Base-by-base conservation (phyloP, 2,329 filamentous ascomycete species). In the Eurotiales sp. region DNA sequence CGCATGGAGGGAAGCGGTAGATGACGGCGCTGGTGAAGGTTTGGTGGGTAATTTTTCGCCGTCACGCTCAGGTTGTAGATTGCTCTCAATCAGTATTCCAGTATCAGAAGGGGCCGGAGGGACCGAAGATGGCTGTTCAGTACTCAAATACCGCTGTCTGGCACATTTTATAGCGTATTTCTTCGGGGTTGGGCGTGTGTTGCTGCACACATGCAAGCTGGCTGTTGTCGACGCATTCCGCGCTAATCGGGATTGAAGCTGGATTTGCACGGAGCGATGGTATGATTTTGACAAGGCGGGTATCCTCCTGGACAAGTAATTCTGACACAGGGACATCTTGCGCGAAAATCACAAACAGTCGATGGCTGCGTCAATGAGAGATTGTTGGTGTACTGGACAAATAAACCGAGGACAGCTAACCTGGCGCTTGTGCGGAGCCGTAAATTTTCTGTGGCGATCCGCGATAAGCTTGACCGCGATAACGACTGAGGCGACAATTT, bases 1-100 rank as follows among this genome's bases (percentile, higher is more conserved):
- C 5, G 55, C 53, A n/a, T 57, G 8, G 2, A 54, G 39, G 4
- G 52, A 30, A 11, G 42, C 19, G 8, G 48, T 37, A n/a, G 58
- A 55, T 15, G 46, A 12, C n/a, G 46, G 14, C n/a, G n/a, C n/a
- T n/a, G 56, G 27, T 27, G 59, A 51, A 32, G 50, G 46, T 7
- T 53, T 45, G 14, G 40, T 32, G 4, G 53, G 50, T n/a, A 29
- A 37, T 29, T 37, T 22, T 15, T 43, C 22, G 4, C 30, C 30
- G 30, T 37, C 32, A 59, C 58, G 36, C 61, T 61, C 32, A 62
- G 56, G n/a, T 41, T 22, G 22, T 10, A 19, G 8, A 19, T 22
- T n/a, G 12, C n/a, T 29, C 29, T 50, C 46, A 43, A 43, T 15
- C 1, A 25, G 12, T 36, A 43, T 50, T 21, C 32, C 39, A 10